Percentiles rank a stretch among this genome's conserved stretches.
These are phyloP conservation scores for Buddleja alternifolia DNA, from an alignment of 257 asterid genomes.

Conservation along the genomic window DNA sequence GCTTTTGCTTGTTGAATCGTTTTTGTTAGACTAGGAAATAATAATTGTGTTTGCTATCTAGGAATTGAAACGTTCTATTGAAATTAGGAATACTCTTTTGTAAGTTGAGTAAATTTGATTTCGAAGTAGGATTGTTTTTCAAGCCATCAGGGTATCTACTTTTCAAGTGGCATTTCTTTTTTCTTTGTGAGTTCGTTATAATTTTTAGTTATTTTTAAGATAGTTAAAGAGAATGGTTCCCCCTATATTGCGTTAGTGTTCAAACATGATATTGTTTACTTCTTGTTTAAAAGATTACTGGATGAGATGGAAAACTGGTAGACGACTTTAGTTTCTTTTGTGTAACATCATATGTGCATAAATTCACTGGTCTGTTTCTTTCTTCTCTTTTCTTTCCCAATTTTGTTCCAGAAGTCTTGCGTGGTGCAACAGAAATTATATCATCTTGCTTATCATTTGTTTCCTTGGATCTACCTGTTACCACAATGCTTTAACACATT, in stretches of 20 bases:
- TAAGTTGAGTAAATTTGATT: not conserved
- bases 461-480: not conserved
- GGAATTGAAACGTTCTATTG: not conserved
- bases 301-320: not conserved
- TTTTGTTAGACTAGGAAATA: slow-evolving; percentile 1
- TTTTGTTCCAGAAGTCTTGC: not conserved
- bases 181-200: not conserved
- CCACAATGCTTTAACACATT: not conserved
- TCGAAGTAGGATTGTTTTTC: not conserved
- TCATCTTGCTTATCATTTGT: not conserved
- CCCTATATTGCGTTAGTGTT: not conserved
- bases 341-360: not conserved
- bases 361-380: not conserved
- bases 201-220: not conserved
- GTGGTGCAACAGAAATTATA: no score
- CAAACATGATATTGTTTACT: not conserved
- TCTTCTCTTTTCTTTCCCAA: not conserved
- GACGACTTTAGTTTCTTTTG: slow-evolving; percentile 1
- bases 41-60: not conserved
- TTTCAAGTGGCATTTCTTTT: not conserved
- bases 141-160: not conserved
- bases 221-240: not conserved
- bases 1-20: slow-evolving; percentile 6
- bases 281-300: not conserved
- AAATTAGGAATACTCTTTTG: not conserved